phyloP scores from a whole-genome alignment of 768 basidiomycete genomes.

The Paxillus ammoniavirescens region DNA sequence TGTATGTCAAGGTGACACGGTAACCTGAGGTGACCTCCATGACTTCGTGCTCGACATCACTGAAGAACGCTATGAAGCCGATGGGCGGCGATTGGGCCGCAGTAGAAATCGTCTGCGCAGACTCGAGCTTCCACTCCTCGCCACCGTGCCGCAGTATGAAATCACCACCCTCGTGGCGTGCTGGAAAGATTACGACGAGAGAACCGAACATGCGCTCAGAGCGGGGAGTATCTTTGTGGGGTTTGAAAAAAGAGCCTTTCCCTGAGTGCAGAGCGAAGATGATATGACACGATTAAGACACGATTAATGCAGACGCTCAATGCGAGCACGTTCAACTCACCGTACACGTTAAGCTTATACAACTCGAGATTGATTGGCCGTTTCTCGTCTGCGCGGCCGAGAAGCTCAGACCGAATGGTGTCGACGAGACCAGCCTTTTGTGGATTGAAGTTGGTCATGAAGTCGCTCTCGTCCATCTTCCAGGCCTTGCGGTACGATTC shows the following conservation, averaged over 20 bases:
- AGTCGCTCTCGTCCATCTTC: constrained; percentile 38
- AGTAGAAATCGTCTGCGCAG: constrained; percentile 20
- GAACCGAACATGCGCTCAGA: constrained; percentile 43
- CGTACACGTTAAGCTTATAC: constrained; percentile 42
- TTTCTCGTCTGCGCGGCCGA: constrained; percentile 18
- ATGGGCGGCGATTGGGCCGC: constrained; percentile 14
- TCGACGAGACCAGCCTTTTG: constrained; percentile 27
- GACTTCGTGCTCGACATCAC: constrained; percentile 46
- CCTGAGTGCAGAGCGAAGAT: constrained; percentile 19
- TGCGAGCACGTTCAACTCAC: no score
- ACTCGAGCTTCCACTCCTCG: constrained; percentile 38
- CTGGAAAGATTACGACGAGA: constrained; percentile 47
- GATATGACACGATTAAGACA: neutral
- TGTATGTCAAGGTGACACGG: constrained; percentile 44
- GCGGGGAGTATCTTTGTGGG: no score
- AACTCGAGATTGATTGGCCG: constrained; percentile 30
- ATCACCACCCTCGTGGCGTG: constrained; percentile 42
- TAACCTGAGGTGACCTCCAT: constrained; percentile 37
- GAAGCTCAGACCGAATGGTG: constrained; percentile 16
- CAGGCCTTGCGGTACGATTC: constrained; percentile 32
- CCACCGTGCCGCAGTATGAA: constrained; percentile 36
- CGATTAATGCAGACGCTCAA: neutral
- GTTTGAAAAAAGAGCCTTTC: constrained; percentile 46
- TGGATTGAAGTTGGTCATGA: constrained; percentile 32
- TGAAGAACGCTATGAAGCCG: constrained; percentile 42